phyloP scores from a whole-genome alignment of 257 asterid genomes.

The Salvia rosmarinus region DNA sequence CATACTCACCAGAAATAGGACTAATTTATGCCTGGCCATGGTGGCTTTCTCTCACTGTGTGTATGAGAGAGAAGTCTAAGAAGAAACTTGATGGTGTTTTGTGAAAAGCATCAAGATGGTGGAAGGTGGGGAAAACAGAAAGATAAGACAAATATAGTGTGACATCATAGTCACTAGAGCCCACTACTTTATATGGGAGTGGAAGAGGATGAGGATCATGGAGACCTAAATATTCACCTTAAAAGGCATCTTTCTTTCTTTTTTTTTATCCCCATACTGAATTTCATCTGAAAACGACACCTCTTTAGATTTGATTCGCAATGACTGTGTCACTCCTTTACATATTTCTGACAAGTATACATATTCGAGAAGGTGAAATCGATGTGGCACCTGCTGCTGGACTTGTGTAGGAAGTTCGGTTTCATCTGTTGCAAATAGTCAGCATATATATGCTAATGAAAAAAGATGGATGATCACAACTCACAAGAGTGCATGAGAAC shows the following conservation, averaged over 20 bases:
- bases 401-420: conserved; percentile 21
- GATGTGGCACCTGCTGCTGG: conserved; percentile 28
- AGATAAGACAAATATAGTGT: conserved; percentile 25
- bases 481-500: conserved; percentile 21
- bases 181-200: conserved; percentile 19
- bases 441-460: conserved; percentile 17
- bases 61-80: neutral
- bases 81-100: conserved; percentile 8
- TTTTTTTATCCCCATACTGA: too few species aligned
- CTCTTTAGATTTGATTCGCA: neutral
- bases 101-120: conserved; percentile 23
- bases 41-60: conserved; percentile 4
- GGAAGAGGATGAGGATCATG: conserved; percentile 16
- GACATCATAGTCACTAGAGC: conserved; percentile 30
- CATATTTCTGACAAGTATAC: neutral
- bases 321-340: neutral
- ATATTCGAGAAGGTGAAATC: conserved; percentile 9
- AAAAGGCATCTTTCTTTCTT: conserved; percentile 17
- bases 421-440: conserved; percentile 24
- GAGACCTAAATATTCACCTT: neutral
- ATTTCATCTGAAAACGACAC: conserved; percentile 9
- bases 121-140: neutral
- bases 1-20: conserved; percentile 14
- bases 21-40: conserved; percentile 34
- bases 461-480: too few species aligned